Conservation (phyloP, 768 basidiomycete species). For the Tricholoma matsutake region DNA sequence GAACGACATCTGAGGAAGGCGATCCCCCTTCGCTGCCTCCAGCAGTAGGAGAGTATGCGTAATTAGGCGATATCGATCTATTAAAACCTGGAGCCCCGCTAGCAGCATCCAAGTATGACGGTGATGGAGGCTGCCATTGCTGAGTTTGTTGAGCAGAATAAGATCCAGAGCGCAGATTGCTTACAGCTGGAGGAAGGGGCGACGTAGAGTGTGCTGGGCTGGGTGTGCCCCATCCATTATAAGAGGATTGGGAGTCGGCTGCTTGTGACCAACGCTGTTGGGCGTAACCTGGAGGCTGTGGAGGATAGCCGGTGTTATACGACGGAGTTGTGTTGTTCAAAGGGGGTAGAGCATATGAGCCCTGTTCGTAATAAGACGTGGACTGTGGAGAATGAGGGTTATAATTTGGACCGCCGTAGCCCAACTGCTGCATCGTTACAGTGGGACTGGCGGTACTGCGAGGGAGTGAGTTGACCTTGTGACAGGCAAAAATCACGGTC, state of each 20-base stretch:
- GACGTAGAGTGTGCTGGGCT: constrained; percentile 29
- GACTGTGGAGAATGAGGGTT: constrained; percentile 29
- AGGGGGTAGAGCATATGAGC: constrained; percentile 41
- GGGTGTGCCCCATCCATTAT: constrained; percentile 28
- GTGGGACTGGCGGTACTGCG: constrained; percentile 37
- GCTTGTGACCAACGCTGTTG: constrained; percentile 42
- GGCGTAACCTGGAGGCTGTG: constrained; percentile 34
- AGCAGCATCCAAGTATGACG: constrained; percentile 20
- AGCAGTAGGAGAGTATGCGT: constrained; percentile 34
- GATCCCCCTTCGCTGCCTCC: constrained; percentile 27
- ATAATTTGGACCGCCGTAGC: constrained; percentile 38
- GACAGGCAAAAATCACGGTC: constrained; percentile 71
- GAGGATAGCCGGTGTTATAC: constrained; percentile 33
- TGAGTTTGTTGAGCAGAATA: constrained; percentile 33
- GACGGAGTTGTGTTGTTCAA: constrained; percentile 29
- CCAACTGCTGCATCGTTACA: constrained; percentile 44
- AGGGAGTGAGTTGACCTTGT: constrained; percentile 52
- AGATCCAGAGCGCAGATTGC: constrained; percentile 30
- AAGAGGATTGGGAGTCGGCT: constrained; percentile 22
- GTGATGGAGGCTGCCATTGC: constrained; percentile 42
- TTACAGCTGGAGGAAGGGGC: constrained; percentile 27
- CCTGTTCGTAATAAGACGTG: constrained; percentile 39
- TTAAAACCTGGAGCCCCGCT: constrained; percentile 2
- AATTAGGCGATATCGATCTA: constrained; percentile 26
- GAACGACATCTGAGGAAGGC: constrained; percentile 45